These are phyloP conservation scores for Nothophaeocryptopus gaeumannii DNA, from an alignment of 2,329 filamentous ascomycete genomes.

Conservation along the genomic window DNA sequence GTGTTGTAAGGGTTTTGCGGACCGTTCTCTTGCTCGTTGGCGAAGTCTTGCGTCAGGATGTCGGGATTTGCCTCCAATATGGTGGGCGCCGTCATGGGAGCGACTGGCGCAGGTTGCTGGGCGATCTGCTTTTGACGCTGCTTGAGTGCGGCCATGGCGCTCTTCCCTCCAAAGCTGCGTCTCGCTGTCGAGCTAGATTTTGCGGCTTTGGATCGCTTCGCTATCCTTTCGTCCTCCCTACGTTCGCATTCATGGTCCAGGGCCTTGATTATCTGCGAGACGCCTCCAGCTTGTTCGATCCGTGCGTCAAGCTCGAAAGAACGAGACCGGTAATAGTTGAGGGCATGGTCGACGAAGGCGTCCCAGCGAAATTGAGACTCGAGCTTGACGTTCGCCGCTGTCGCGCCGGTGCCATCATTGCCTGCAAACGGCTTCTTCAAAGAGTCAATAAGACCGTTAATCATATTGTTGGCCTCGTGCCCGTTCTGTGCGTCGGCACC, in stretches of 20 bases:
- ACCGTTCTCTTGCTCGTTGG: conserved; percentile 5
- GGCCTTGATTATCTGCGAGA: conserved; percentile 37
- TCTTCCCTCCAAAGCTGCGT: conserved; percentile 19
- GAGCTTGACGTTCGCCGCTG: conserved; percentile 45
- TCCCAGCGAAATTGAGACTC: conserved; percentile 50
- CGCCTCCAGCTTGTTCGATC: conserved; percentile 45
- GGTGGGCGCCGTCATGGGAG: conserved; percentile 13
- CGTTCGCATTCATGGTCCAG: conserved; percentile 33
- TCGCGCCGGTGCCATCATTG: conserved; percentile 19
- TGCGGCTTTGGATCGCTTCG: conserved; percentile 16
- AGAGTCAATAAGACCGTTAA: conserved; percentile 12
- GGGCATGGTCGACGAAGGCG: conserved; percentile 42
- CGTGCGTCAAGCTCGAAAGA: conserved; percentile 43
- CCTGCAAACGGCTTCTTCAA: conserved; percentile 17
- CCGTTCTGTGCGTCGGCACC: conserved; percentile 9
- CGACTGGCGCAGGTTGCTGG: conserved; percentile 17
- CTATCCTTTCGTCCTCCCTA: conserved; percentile 16
- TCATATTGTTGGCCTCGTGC: conserved; percentile 18
- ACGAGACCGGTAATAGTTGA: conserved; percentile 27
- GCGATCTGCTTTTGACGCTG: conserved; percentile 14
- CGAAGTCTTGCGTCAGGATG: conserved; percentile 9
- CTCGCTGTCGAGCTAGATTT: conserved; percentile 23
- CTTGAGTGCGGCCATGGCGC: conserved; percentile 20
- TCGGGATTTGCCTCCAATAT: neutral
- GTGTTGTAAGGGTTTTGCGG: neutral